Evolutionary conservation across 345 rosid genomes (phyloP).

Genomic region (Aquilaria malaccensis): DNA sequence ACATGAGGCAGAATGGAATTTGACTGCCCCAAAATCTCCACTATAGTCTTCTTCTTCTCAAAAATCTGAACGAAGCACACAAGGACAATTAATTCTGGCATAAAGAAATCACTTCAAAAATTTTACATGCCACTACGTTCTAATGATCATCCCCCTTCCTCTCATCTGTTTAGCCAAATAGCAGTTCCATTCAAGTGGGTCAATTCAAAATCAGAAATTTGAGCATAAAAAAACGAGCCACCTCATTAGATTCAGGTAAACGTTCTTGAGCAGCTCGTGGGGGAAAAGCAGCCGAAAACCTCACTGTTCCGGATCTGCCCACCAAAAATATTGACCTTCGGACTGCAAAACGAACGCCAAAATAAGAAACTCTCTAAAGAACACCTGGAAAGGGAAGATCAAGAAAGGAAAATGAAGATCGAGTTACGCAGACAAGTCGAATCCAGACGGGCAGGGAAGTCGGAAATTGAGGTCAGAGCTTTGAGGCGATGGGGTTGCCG

Average conservation of each 20-base stretch:
- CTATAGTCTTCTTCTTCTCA: slow-evolving; percentile 30
- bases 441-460: slow-evolving; percentile 15
- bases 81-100: neutral
- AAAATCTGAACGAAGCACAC: slow-evolving; percentile 25
- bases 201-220: slow-evolving; percentile 1
- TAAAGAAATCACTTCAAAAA: neutral
- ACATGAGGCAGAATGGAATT: slow-evolving; percentile 82
- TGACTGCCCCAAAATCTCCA: slow-evolving; percentile 59
- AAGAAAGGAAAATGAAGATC: neutral
- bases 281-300: slow-evolving; percentile 30
- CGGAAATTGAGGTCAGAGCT: too few relatives aligned
- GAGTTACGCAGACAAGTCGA: slow-evolving; percentile 30
- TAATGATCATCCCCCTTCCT: neutral
- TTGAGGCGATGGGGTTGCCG: too few relatives aligned
- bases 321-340: slow-evolving; percentile 28
- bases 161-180: neutral
- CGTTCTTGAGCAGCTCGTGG: slow-evolving; percentile 34
- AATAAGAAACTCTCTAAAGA: neutral
- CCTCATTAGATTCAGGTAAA: slow-evolving; percentile 5
- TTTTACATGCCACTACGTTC: neutral
- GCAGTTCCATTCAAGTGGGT: neutral
- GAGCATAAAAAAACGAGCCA: neutral
- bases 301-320: slow-evolving; percentile 31
- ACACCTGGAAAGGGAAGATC: neutral
- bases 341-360: slow-evolving; percentile 10